Evolutionary conservation across 1,139 yeast genomes (phyloP).

Genomic region (Suhomyces wounanorum): DNA sequence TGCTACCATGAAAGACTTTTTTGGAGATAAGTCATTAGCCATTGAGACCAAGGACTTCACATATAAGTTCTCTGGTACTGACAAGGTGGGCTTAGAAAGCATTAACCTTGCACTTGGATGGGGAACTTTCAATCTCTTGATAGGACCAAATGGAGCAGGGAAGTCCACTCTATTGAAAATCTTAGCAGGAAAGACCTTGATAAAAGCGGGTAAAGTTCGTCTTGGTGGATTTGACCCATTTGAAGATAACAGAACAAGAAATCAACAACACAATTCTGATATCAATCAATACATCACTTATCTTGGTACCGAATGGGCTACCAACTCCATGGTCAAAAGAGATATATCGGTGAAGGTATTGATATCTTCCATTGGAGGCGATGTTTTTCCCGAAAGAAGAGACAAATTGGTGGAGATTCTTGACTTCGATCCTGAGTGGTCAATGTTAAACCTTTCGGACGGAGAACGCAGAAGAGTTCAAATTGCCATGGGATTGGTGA

Average conservation of each 20-base stretch:
- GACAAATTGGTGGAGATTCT: constrained; percentile 71
- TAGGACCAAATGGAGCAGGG: constrained; percentile 98
- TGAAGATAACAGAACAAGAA: constrained; percentile 53
- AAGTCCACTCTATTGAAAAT: constrained; percentile 84
- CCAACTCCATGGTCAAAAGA: constrained; percentile 83
- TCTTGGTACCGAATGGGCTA: constrained; percentile 97
- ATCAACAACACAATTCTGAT: constrained; percentile 43
- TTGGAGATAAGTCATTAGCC: constrained; percentile 37
- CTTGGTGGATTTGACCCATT: constrained; percentile 90
- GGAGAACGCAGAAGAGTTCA: constrained; percentile 96
- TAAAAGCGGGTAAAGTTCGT: constrained; percentile 65
- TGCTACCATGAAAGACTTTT: constrained; percentile 3
- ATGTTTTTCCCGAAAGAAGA: constrained; percentile 68
- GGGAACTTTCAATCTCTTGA: constrained; percentile 72
- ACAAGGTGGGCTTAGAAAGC: constrained; percentile 69
- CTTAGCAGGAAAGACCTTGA: constrained; percentile 87
- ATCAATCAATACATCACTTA: constrained; percentile 61
- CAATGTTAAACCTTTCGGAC: constrained; percentile 89
- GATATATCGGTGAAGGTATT: constrained; percentile 85
- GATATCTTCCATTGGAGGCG: constrained; percentile 83
- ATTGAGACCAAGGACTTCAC: constrained; percentile 67
- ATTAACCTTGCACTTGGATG: constrained; percentile 62
- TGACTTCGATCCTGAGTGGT: constrained; percentile 87
- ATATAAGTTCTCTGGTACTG: constrained; percentile 65
- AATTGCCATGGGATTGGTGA: constrained; percentile 85